Conservation (phyloP, 352 stramenopile genomes). For the Phytopythium ostracodes region DNA sequence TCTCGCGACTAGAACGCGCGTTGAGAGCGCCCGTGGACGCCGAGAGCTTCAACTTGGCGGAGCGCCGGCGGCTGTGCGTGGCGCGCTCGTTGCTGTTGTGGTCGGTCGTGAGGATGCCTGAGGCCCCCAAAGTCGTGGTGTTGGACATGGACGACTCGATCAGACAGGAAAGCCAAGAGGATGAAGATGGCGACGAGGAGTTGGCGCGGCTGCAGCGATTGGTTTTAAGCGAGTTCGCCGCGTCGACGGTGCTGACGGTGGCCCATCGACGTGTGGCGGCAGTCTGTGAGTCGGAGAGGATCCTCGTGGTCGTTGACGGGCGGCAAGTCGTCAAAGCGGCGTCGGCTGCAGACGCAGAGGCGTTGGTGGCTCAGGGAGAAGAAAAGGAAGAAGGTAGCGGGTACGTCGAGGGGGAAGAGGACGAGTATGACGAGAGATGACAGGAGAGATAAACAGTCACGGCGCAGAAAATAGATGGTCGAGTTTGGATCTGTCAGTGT, state of each 20-base stretch:
- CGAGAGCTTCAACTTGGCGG: slow-evolving; percentile 90
- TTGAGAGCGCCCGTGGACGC: slow-evolving; percentile 75
- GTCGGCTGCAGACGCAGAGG: slow-evolving; percentile 29
- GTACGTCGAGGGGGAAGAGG: slow-evolving; percentile 2
- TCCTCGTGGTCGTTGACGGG: slow-evolving; percentile 96
- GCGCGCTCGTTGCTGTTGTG: slow-evolving; percentile 92
- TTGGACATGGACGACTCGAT: slow-evolving; percentile 35
- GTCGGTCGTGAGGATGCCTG: slow-evolving; percentile 30
- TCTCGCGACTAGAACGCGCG: slow-evolving; percentile 48
- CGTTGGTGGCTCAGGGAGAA: slow-evolving; percentile 38
- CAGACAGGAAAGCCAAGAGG: slow-evolving; percentile 3
- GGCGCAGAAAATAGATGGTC: background rate
- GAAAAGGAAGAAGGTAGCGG: slow-evolving; percentile 6
- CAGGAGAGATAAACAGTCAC: background rate
- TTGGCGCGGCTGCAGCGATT: slow-evolving; percentile 57
- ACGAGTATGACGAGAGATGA: slow-evolving; percentile 1
- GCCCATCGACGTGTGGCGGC: slow-evolving; percentile 13
- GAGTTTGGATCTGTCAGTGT: background rate
- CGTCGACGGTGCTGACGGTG: slow-evolving; percentile 95
- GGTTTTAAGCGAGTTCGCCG: slow-evolving; percentile 84
- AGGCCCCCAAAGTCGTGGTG: slow-evolving; percentile 44
- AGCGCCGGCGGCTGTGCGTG: slow-evolving; percentile 96
- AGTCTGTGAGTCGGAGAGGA: slow-evolving; percentile 95
- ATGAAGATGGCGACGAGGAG: slow-evolving; percentile 62
- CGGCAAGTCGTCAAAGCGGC: slow-evolving; percentile 88